A percentile compares a stretch with the other conserved stretches of the same genome.
Conservation (phyloP, 345 rosid genomes). For the Eucalyptus victrix region DNA sequence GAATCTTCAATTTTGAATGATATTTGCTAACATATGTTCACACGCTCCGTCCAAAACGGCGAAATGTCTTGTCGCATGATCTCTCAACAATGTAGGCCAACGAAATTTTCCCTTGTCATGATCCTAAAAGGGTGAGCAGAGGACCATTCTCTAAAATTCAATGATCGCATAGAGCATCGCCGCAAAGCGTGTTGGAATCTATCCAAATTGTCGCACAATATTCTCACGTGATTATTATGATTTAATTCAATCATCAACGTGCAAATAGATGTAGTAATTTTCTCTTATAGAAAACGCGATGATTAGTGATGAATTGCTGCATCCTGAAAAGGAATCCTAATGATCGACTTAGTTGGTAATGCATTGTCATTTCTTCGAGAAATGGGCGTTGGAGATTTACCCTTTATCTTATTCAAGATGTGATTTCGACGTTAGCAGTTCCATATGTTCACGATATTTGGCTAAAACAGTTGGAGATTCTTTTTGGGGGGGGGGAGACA, state of each 20-base stretch:
- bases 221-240: not conserved
- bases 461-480: not conserved
- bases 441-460: not conserved
- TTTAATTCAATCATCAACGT: not conserved
- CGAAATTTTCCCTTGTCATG: not conserved
- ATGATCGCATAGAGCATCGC: not conserved
- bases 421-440: not conserved
- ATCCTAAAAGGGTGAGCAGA: no score
- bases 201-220: not conserved
- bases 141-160: not conserved
- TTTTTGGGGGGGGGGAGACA: no score
- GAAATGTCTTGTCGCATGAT: not conserved
- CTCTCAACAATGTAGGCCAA: not conserved
- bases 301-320: rapidly evolving
- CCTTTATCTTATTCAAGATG: not conserved
- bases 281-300: rapidly evolving
- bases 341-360: not conserved
- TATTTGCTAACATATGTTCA: not conserved
- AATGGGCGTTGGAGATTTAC: not conserved
- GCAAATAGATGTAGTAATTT: not conserved
- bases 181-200: not conserved
- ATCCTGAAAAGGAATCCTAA: not conserved
- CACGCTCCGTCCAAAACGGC: not conserved
- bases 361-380: not conserved
- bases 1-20: not conserved